These are phyloP conservation scores for Melampsora larici-populina DNA, from an alignment of 1,284 basidiomycete species.

Conservation along the genomic window DNA sequence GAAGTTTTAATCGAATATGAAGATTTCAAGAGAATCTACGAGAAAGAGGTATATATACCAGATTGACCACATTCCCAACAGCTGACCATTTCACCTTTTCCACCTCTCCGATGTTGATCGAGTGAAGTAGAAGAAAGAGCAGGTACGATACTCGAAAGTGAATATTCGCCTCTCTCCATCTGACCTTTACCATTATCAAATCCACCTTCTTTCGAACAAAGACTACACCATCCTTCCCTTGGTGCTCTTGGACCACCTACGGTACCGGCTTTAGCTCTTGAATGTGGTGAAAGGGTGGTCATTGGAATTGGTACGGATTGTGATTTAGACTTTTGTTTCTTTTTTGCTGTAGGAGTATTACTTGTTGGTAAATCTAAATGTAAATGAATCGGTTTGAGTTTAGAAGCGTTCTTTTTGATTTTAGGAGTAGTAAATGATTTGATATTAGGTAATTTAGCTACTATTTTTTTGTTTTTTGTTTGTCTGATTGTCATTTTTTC, in stretches of 20 bases:
- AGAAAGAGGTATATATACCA: conserved; percentile 9
- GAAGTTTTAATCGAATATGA: too few species aligned
- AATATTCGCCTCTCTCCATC: conserved; percentile 23
- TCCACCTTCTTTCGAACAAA: conserved; percentile 35
- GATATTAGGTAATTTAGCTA: too few species aligned
- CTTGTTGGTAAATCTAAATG: too few species aligned
- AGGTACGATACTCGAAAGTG: conserved; percentile 7
- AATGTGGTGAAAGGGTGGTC: too few species aligned
- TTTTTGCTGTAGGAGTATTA: too few species aligned
- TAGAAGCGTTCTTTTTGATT: too few species aligned
- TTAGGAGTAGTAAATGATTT: too few species aligned
- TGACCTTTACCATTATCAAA: conserved; percentile 34
- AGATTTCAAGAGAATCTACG: neutral
- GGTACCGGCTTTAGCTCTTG: neutral
- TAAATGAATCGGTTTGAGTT: too few species aligned
- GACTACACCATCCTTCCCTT: conserved; percentile 39
- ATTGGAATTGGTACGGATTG: too few species aligned
- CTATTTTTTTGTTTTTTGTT: too few species aligned
- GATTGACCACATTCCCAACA: conserved; percentile 43
- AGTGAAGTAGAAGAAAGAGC: neutral
- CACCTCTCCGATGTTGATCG: conserved; percentile 5
- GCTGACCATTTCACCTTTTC: conserved; percentile 42
- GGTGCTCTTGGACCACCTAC: conserved; percentile 18
- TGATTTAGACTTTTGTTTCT: too few species aligned
- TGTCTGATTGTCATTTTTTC: too few species aligned